Conservation (phyloP, 1,284 basidiomycete genomes). For the Chalciporus sp. region DNA sequence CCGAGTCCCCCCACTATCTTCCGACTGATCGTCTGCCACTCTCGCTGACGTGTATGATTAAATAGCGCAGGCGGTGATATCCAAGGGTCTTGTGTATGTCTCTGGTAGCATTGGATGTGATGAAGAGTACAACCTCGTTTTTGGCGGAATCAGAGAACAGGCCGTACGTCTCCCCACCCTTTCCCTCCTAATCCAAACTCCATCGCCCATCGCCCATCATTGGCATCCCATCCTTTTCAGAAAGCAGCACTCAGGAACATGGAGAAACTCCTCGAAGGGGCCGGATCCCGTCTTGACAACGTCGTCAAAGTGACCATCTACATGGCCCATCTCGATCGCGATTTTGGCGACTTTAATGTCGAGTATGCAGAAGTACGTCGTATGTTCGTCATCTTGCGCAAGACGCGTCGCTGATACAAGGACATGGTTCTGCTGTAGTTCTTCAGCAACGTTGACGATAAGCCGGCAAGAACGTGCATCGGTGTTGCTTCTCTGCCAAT, state of each 20-base stretch:
- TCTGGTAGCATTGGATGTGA: conserved; percentile 63
- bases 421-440: conserved; percentile 43
- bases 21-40: not conserved
- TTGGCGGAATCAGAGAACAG: conserved; percentile 46
- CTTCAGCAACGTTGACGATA: conserved; percentile 45
- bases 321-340: conserved; percentile 51
- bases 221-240: no score
- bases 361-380: conserved; percentile 49
- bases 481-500: conserved; percentile 62
- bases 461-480: conserved; percentile 68
- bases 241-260: conserved; percentile 61
- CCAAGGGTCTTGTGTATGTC: conserved; percentile 52
- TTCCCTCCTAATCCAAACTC: conserved; percentile 20
- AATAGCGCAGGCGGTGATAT: conserved; percentile 53
- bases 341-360: conserved; percentile 57
- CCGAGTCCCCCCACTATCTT: not conserved
- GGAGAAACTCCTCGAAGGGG: conserved; percentile 55
- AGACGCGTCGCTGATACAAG: not conserved
- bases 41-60: not conserved
- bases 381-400: not conserved
- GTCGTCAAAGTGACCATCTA: conserved; percentile 67
- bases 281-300: conserved; percentile 58
- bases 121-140: conserved; percentile 51
- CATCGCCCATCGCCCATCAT: not conserved
- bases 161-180: conserved; percentile 46